Percentiles rank a stretch among this genome's conserved stretches.
phyloP scores from a whole-genome alignment of 2,329 filamentous ascomycete species.

The Fusarium sp. region DNA sequence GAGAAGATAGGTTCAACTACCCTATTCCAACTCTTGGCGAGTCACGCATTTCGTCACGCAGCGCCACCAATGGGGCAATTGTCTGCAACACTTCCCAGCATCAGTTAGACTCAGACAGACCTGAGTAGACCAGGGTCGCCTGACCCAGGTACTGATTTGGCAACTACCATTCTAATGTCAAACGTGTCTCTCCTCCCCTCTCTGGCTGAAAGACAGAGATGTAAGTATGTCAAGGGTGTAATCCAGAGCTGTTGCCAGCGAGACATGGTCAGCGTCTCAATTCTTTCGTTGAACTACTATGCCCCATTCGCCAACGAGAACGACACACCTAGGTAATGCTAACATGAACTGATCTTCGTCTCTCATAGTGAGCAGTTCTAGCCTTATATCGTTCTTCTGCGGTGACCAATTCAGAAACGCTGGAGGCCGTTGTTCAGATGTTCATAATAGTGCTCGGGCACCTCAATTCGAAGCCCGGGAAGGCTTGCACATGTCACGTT shows the following conservation, averaged over 20 bases:
- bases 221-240: not conserved
- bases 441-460: not conserved
- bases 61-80: conserved; percentile 33
- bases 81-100: conserved; percentile 38
- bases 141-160: conserved; percentile 27
- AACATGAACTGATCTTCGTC: not conserved
- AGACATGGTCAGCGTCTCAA: not conserved
- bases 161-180: conserved; percentile 18
- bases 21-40: conserved; percentile 16
- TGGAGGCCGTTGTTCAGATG: not conserved
- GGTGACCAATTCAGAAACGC: not conserved
- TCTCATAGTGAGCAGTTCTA: not conserved
- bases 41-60: conserved; percentile 33
- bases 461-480: not conserved
- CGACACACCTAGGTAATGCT: not conserved
- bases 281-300: not conserved
- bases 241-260: not conserved
- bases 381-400: not conserved
- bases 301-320: not conserved
- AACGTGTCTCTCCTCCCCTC: conserved; percentile 34
- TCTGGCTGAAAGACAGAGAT: conserved; percentile 7
- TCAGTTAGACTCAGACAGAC: conserved; percentile 36
- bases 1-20: conserved; percentile 14
- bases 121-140: conserved; percentile 18
- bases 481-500: conserved; percentile 2